Evolutionary conservation across 306 rosid genomes (phyloP).

Genomic region (Quercus glauca): DNA sequence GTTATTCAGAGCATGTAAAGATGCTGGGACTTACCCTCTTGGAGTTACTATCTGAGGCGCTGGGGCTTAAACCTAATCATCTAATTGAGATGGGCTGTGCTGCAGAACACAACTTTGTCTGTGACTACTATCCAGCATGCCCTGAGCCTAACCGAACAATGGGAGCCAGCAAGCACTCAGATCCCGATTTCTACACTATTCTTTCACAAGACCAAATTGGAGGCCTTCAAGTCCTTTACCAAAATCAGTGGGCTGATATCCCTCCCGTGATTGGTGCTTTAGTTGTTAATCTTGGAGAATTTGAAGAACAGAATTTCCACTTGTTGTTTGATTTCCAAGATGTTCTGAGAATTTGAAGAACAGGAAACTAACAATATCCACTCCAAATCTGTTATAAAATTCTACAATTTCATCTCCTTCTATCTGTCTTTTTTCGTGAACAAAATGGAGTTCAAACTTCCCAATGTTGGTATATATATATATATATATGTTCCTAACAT

Average conservation of each 20-base stretch:
- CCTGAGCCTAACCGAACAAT: constrained; percentile 54
- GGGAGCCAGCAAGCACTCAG: constrained; percentile 42
- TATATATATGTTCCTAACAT: no score
- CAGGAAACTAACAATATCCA: no score
- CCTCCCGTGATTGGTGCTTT: constrained; percentile 42
- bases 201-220: constrained; percentile 52
- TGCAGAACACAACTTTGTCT: constrained; percentile 25
- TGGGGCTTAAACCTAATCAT: constrained; percentile 42
- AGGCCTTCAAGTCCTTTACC: constrained; percentile 44
- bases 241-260: constrained; percentile 38
- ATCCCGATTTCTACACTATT: constrained; percentile 50
- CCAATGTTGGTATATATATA: no score
- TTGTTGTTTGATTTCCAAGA: no score
- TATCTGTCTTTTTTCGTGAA: no score
- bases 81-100: constrained; percentile 45
- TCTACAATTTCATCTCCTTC: no score
- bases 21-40: constrained; percentile 37
- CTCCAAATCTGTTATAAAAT: no score
- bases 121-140: constrained; percentile 62
- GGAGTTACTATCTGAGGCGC: constrained; percentile 53
- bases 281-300: constrained; percentile 45
- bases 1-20: constrained; percentile 29
- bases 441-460: no score
- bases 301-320: no score
- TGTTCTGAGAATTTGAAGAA: no score